A percentile compares a stretch with the other conserved stretches of the same genome.
Evolutionary conservation across 768 basidiomycete species (phyloP).

Genomic region (Coprinellus micaceus): DNA sequence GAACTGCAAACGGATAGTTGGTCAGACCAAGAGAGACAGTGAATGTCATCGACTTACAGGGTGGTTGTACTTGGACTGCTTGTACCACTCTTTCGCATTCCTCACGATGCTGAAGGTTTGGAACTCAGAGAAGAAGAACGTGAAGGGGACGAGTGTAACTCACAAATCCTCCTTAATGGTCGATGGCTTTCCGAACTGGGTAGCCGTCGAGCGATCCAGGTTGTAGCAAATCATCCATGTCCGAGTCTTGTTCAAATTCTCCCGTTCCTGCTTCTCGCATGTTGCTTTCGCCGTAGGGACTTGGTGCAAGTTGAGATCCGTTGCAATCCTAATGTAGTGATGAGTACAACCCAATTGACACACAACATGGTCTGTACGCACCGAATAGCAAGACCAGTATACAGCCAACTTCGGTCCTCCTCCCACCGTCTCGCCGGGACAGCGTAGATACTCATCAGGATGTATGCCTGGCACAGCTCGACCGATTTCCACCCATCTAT

Average conservation of each 20-base stretch:
- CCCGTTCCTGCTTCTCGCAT: slow-evolving; percentile 73
- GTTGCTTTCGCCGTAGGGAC: slow-evolving; percentile 56
- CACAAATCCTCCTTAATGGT: slow-evolving; percentile 85
- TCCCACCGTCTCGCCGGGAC: slow-evolving; percentile 84
- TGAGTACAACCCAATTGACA: slow-evolving; percentile 5
- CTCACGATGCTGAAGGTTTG: slow-evolving; percentile 52
- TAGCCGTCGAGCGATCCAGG: slow-evolving; percentile 81
- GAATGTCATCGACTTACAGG: slow-evolving; percentile 36
- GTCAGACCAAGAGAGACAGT: slow-evolving; percentile 2
- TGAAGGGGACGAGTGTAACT: slow-evolving; percentile 19
- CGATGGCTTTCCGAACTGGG: slow-evolving; percentile 86
- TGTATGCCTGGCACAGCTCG: slow-evolving; percentile 88
- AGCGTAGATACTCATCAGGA: slow-evolving; percentile 79
- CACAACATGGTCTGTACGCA: slow-evolving; percentile 18
- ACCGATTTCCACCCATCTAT: slow-evolving; percentile 83
- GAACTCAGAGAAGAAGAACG: background rate
- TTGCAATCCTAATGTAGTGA: slow-evolving; percentile 58
- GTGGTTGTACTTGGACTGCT: slow-evolving; percentile 58
- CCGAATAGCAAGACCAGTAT: slow-evolving; percentile 84
- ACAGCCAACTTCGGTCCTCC: slow-evolving; percentile 87
- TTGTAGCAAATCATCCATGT: slow-evolving; percentile 92
- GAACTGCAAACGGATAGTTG: slow-evolving; percentile 40
- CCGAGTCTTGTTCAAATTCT: slow-evolving; percentile 80
- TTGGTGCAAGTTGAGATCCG: slow-evolving; percentile 83
- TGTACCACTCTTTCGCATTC: slow-evolving; percentile 73